phyloP scores from a whole-genome alignment of 1,139 yeast genomes.

The Candida tropicalis region DNA sequence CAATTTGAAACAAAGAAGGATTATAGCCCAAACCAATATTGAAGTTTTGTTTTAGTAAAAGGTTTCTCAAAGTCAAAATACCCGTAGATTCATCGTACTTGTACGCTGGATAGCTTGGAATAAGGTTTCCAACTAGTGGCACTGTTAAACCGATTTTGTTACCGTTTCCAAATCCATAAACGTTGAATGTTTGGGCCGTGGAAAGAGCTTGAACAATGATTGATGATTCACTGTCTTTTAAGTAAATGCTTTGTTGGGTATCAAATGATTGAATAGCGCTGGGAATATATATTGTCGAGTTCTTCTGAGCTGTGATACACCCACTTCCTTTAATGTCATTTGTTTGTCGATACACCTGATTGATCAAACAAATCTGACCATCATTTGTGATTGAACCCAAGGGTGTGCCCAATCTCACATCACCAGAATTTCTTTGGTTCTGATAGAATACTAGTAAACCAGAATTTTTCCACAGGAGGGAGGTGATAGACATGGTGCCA shows the following conservation, averaged over 20 bases:
- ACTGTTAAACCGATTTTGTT: constrained; percentile 25
- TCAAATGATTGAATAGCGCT: constrained; percentile 18
- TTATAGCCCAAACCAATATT: constrained; percentile 25
- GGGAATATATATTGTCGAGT: constrained; percentile 23
- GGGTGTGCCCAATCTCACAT: constrained; percentile 23
- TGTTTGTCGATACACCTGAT: constrained; percentile 26
- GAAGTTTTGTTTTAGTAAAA: constrained; percentile 16
- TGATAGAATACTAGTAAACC: constrained; percentile 29
- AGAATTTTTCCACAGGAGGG: constrained; percentile 25
- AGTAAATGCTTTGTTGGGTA: constrained; percentile 23
- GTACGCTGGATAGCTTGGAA: constrained; percentile 14
- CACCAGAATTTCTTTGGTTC: constrained; percentile 20
- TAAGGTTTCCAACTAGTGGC: constrained; percentile 15
- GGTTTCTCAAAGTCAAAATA: constrained; percentile 21
- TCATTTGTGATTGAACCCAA: constrained; percentile 23
- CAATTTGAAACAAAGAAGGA: constrained; percentile 13
- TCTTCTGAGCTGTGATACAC: constrained; percentile 26
- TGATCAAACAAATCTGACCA: constrained; percentile 32
- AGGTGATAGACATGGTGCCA: constrained; percentile 24
- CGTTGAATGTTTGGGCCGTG: constrained; percentile 23
- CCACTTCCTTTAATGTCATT: constrained; percentile 29
- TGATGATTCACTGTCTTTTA: constrained; percentile 21
- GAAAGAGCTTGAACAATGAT: constrained; percentile 22
- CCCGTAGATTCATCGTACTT: constrained; percentile 21
- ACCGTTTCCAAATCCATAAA: constrained; percentile 31